A percentile compares a stretch with the other conserved stretches of the same genome.
phyloP scores from a whole-genome alignment of 805 yeast species.

The Wickerhamomyces xylosicus region DNA sequence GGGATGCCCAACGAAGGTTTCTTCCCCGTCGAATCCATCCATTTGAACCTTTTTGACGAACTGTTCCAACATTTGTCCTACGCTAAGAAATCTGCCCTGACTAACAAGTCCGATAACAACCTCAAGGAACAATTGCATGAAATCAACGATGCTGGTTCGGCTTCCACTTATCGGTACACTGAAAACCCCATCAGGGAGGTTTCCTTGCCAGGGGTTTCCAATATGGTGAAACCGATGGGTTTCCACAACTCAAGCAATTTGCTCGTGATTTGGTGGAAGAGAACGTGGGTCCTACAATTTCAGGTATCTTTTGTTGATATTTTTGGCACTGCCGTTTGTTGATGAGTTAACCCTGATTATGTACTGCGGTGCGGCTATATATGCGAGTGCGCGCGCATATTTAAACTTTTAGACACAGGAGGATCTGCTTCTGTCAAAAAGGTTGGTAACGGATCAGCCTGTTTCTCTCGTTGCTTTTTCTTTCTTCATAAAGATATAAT shows the following conservation, averaged over 20 bases:
- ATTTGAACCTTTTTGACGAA: slow-evolving; percentile 32
- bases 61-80: slow-evolving; percentile 33
- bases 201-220: slow-evolving; percentile 43
- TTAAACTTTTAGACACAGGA: too few relatives aligned
- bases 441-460: too few relatives aligned
- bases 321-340: too few relatives aligned
- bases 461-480: too few relatives aligned
- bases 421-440: too few relatives aligned
- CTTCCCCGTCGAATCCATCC: slow-evolving; percentile 46
- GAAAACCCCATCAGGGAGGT: slow-evolving; percentile 12
- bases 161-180: slow-evolving; percentile 16
- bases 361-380: too few relatives aligned
- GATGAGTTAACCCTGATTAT: too few relatives aligned
- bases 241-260: slow-evolving; percentile 28
- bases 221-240: slow-evolving; percentile 42
- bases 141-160: slow-evolving; percentile 11
- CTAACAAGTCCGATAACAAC: slow-evolving; percentile 14
- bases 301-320: too few relatives aligned
- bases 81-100: slow-evolving; percentile 11
- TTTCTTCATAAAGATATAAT: too few relatives aligned
- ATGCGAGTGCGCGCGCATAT: too few relatives aligned
- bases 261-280: slow-evolving; percentile 31
- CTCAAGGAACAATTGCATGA: slow-evolving; percentile 12
- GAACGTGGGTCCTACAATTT: too few relatives aligned
- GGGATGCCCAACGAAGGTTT: slow-evolving; percentile 53